Conservation (phyloP, 176 grass and related monocot species). For the Themeda triandra region DNA sequence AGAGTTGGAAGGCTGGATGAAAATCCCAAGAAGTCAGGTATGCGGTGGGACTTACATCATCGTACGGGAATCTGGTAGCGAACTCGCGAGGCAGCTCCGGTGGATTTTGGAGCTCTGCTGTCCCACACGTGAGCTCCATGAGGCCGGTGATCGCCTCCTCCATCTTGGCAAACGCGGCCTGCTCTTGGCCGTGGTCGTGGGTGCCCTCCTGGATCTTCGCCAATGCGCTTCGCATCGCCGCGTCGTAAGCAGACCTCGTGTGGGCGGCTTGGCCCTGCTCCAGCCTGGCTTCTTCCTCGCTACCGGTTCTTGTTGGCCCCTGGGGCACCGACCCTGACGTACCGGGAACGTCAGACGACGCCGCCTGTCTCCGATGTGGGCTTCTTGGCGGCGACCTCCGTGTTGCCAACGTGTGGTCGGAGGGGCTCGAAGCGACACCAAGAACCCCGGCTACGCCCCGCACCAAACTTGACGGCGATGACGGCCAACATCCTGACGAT, state of each 20-base stretch:
- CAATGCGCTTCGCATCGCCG: slow-evolving; percentile 28
- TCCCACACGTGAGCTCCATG: slow-evolving; percentile 26
- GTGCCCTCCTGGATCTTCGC: neutral
- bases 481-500: neutral
- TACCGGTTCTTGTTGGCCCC: neutral
- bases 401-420: neutral
- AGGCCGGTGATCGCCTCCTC: slow-evolving; percentile 37
- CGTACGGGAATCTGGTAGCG: slow-evolving; percentile 8
- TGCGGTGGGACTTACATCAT: slow-evolving; percentile 28
- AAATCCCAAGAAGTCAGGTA: slow-evolving; percentile 29
- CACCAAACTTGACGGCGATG: slow-evolving; percentile 9
- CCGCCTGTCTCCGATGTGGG: neutral
- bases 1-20: neutral
- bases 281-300: neutral
- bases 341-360: neutral
- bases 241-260: slow-evolving; percentile 16
- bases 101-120: neutral
- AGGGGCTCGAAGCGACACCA: neutral
- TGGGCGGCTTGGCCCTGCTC: neutral
- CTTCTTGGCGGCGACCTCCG: neutral
- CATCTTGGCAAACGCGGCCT: slow-evolving; percentile 23
- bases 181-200: neutral
- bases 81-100: slow-evolving; percentile 29
- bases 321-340: neutral
- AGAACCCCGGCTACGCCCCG: neutral